Evolutionary conservation across 768 basidiomycete genomes (phyloP).

Genomic region (Boletus sp.): DNA sequence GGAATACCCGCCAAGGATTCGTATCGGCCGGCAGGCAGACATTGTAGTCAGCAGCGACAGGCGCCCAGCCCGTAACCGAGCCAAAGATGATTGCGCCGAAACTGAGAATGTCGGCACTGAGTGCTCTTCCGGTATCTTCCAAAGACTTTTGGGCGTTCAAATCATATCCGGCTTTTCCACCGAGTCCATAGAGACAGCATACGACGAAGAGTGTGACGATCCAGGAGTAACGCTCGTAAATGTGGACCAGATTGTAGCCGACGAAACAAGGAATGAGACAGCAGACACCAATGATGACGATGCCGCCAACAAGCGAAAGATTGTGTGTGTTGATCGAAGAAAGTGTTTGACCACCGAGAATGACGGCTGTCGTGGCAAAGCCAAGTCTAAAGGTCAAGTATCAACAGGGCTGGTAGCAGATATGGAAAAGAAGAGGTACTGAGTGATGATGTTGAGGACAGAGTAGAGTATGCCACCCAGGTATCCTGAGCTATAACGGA

Average conservation of each 20-base stretch:
- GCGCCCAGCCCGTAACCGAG: slow-evolving; percentile 47
- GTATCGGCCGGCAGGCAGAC: slow-evolving; percentile 47
- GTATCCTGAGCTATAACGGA: slow-evolving; percentile 49
- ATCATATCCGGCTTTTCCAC: slow-evolving; percentile 45
- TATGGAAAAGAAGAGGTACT: slow-evolving; percentile 23
- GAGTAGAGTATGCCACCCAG: slow-evolving; percentile 49
- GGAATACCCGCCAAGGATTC: slow-evolving; percentile 42
- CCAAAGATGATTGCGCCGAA: slow-evolving; percentile 55
- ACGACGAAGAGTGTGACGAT: slow-evolving; percentile 45
- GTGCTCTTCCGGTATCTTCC: slow-evolving; percentile 44
- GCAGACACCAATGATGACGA: slow-evolving; percentile 45
- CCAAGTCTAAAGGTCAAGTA: slow-evolving; percentile 36
- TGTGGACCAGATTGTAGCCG: slow-evolving; percentile 46
- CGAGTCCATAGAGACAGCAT: slow-evolving; percentile 52
- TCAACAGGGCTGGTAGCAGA: background rate
- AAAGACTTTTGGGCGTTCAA: slow-evolving; percentile 39
- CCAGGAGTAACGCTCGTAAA: slow-evolving; percentile 59
- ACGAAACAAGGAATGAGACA: slow-evolving; percentile 46
- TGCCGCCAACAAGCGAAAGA: slow-evolving; percentile 46
- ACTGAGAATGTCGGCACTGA: slow-evolving; percentile 48
- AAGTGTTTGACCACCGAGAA: slow-evolving; percentile 53
- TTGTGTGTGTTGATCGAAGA: slow-evolving; percentile 44
- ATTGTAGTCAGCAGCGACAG: slow-evolving; percentile 56
- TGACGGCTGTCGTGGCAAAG: slow-evolving; percentile 48
- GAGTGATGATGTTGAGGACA: slow-evolving; percentile 52